Conservation (phyloP, 331 rosid genomes). For the Malus hybrid region DNA sequence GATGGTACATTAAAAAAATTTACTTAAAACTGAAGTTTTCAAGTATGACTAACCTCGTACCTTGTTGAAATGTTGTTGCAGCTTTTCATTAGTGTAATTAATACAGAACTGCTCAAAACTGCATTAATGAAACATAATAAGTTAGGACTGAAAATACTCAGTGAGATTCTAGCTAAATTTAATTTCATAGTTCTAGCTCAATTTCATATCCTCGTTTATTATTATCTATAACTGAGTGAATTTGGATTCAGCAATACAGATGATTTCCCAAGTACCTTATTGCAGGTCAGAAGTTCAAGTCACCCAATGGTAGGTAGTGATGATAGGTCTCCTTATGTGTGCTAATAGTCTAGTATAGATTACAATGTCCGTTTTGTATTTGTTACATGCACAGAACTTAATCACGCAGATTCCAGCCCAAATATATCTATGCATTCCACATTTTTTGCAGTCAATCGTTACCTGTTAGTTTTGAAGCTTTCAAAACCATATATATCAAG, state of each 20-base stretch:
- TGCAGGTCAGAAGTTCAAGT: neutral
- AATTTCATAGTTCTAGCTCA: neutral
- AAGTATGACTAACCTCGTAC: slow-evolving; percentile 94
- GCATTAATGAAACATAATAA: slow-evolving; percentile 26
- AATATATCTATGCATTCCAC: neutral
- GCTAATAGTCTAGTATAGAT: neutral
- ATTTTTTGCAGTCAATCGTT: slow-evolving; percentile 9
- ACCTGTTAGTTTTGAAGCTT: slow-evolving; percentile 76
- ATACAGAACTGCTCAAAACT: slow-evolving; percentile 96
- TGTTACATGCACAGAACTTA: neutral
- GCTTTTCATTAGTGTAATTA: slow-evolving; percentile 89
- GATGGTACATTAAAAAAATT: slow-evolving; percentile 21
- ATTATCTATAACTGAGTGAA: neutral
- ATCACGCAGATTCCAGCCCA: neutral
- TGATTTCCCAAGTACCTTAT: neutral
- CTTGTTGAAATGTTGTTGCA: slow-evolving; percentile 99
- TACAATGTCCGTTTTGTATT: neutral
- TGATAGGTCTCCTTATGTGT: neutral
- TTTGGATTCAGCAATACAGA: neutral
- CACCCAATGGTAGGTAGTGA: neutral
- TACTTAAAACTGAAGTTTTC: slow-evolving; percentile 28
- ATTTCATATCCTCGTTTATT: neutral
- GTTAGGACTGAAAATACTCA: neutral
- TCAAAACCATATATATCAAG: slow-evolving; percentile 96
- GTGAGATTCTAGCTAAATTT: neutral